A percentile compares a stretch with the other conserved stretches of the same genome.
These are phyloP conservation scores for Endotrypanum monterogeii DNA, from an alignment of 208 protist genomes.

Conservation along the genomic window DNA sequence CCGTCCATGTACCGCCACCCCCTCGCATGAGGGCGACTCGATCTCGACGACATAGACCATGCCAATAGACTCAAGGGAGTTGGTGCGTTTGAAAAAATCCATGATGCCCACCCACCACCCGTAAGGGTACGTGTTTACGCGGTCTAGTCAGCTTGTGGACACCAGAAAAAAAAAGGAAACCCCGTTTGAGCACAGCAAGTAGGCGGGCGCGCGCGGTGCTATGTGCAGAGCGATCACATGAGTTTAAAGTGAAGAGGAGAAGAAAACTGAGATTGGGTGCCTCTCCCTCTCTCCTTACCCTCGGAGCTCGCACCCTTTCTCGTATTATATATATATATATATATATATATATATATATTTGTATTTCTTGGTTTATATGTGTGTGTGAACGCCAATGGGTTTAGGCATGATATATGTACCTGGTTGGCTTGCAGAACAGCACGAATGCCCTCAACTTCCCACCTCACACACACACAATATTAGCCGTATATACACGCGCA, in stretches of 20 bases:
- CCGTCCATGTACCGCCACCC: slow-evolving; percentile 7
- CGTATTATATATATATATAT: no score
- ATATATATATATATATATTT: no score
- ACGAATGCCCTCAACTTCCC: no score
- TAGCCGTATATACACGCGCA: not conserved
- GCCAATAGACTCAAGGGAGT: slow-evolving; percentile 48
- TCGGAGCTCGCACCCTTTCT: not conserved
- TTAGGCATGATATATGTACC: no score
- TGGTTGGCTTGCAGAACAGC: no score
- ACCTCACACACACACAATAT: not conserved
- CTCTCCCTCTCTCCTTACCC: not conserved
- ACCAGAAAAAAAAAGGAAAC: not conserved
- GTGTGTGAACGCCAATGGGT: no score
- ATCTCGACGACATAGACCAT: slow-evolving; percentile 44
- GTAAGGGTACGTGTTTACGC: not conserved
- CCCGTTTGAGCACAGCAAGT: no score
- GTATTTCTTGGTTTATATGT: no score
- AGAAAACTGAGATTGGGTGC: not conserved
- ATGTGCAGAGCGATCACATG: not conserved
- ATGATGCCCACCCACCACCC: not conserved
- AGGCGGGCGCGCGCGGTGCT: not conserved
- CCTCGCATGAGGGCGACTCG: slow-evolving; percentile 5
- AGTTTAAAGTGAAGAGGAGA: not conserved
- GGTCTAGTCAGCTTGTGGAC: not conserved
- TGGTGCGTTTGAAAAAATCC: slow-evolving; percentile 49